Base-by-base conservation (phyloP, 164 flowering plant species). In the Macadamia tetraphylla region DNA sequence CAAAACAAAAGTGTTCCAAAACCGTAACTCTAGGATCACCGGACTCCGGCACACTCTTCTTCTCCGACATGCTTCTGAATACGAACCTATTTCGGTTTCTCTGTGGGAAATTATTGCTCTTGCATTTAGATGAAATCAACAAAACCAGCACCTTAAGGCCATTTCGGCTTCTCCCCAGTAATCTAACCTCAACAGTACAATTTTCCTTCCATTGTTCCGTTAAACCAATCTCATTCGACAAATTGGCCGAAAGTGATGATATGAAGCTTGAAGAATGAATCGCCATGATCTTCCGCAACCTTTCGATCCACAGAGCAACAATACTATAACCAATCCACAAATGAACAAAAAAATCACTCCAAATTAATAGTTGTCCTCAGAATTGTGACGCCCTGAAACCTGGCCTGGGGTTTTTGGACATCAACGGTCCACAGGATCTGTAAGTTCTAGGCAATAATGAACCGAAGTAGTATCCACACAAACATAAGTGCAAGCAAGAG, bases 41-140 rank as follows among this genome's bases (percentile, higher is more conserved):
- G 12, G 60, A 43, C 57, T 64, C 75, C 1, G 65, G 13, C 11
- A 40, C 75, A 29, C 15, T 43, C 58, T 58, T 7, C 43, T 61
- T 67, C 66, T 61, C 55, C 71, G 49, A 62, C 67, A 52, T n/a
- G 73, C 61, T 23, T 44, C 67, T 31, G 29, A 64, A 68, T 57
- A 30, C 55, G 56, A 56, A 46, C 52, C 62, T 35, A 48, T 30
- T 11, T 11, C 59, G 64, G 51, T 63, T 51, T 23, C 61, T 65
- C 23, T 23, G 0, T 14, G 30, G 35, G 51, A 49, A 13, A 52
- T 18, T 49, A 62, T 57, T 17, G 10, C 73, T 69, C 35, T 23
- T 61, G 55, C 61, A 53, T 5, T 32, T 35, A 14, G 13, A 46
- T 2, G 55, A 60, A 65, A 53, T 29, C 40, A 46, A 51, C 17